Conservation (phyloP, 257 asterid genomes). For the Rubia yunnanensis region DNA sequence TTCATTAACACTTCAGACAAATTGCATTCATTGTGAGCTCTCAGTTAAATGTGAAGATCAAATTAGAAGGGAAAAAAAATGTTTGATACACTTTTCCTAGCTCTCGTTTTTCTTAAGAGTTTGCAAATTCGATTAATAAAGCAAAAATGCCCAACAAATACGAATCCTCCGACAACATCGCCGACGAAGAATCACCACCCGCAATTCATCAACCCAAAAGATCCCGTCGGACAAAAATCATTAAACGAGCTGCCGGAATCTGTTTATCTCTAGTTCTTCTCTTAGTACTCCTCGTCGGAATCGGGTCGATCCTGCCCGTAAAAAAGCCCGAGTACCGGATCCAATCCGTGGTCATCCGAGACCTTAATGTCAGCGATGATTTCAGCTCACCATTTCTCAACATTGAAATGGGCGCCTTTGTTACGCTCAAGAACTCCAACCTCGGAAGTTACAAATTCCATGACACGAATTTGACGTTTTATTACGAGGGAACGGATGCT, state of each 20-base stretch:
- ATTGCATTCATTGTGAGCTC: no score
- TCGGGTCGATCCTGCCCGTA: neutral
- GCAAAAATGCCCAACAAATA: neutral
- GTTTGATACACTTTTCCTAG: neutral
- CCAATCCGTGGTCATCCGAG: neutral
- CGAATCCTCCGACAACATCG: neutral
- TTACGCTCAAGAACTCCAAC: neutral
- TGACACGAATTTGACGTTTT: neutral
- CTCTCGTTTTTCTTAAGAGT: neutral
- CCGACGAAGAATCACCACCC: neutral
- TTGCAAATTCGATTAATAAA: neutral
- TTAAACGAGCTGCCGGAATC: neutral
- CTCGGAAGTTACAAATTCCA: neutral
- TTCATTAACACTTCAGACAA: no score
- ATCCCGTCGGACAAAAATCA: neutral
- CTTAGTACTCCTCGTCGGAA: neutral
- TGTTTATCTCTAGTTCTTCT: neutral
- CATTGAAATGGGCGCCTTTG: neutral
- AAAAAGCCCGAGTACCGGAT: neutral
- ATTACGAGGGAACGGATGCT: neutral
- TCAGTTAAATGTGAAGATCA: no score
- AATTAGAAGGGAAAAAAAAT: no score
- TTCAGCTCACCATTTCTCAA: neutral
- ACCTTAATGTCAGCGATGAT: neutral
- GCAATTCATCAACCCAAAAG: neutral